Evolutionary conservation across 108 stramenopile species (phyloP).

Genomic region (Nannochloropsis salina): DNA sequence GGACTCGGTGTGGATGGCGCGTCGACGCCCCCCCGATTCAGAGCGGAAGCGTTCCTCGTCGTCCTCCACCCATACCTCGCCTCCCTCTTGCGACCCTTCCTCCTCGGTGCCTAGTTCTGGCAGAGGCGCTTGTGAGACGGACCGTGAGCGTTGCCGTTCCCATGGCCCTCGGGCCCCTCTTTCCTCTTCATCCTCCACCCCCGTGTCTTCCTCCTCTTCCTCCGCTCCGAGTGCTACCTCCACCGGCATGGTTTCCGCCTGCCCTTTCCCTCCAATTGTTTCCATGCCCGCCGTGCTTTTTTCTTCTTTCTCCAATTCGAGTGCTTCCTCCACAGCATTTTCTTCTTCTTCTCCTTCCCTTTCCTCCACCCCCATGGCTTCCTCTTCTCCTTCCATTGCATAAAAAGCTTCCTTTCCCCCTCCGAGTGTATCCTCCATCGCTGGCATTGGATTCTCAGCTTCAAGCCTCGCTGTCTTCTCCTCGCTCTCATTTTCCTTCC

Average conservation of each 20-base stretch:
- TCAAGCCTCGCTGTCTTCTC: neutral
- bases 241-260: neutral
- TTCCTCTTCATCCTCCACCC: neutral
- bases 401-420: neutral
- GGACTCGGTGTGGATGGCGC: too few relatives aligned
- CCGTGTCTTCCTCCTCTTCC: neutral
- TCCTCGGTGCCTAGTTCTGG: too few relatives aligned
- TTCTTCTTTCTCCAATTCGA: too few relatives aligned
- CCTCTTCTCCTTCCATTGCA: neutral
- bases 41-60: too few relatives aligned
- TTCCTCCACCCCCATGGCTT: neutral
- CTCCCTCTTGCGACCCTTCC: too few relatives aligned
- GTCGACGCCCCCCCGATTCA: too few relatives aligned
- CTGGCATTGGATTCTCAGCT: neutral
- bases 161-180: neutral
- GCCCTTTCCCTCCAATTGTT: neutral
- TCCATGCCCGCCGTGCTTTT: neutral
- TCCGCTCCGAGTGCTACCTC: neutral
- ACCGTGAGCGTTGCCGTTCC: too few relatives aligned
- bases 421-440: neutral
- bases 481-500: neutral
- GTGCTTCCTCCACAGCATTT: neutral
- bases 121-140: too few relatives aligned
- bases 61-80: too few relatives aligned
- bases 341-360: neutral